Base-by-base conservation (phyloP, 228 moss, liverwort and hornwort species). In the Sphagnum fallax region DNA sequence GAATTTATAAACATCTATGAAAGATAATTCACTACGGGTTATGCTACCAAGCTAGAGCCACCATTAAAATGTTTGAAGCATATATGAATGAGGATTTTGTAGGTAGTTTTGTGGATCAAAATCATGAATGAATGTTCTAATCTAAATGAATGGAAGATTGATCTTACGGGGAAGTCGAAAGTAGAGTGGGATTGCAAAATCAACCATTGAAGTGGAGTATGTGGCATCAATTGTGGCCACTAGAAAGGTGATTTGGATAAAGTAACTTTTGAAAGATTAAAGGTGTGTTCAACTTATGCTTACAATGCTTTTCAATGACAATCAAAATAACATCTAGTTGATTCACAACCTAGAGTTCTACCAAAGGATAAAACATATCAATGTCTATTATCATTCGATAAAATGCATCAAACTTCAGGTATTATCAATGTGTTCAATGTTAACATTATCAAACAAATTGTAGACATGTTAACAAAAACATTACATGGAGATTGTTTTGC, bases 41-140 rank as follows among this genome's bases (percentile, higher is more conserved):
- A 0, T 76, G 71, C 10, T 65, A 73, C 5, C 16, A 9, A 5
- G 6, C 16, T 5, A 15, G 47, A 47, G 5, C n/a, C 47, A 32
- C 6, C 9, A 58, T 51, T 15, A 4, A 52, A 10, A 6, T n/a
- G 0, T 55, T 72, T 5, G 12, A 51, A 0, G 16, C 58, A 0
- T 77, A 52, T 67, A 49, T 51, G 4, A 68, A 77, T 53, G 59
- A n/a, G 2, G 14, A 72, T 5, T 77, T 55, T 52, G 63, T 13
- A 4, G 4, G 51, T 3, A 52, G 71, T 63, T 3, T 63, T 0
- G 48, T 65, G 10, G 53, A 67, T 18, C 0, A 48, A 0, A 71
- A 4, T 70, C 57, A 6, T 3, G 48, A 9, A 52, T 51, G 5
- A 58, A 32, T 14, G 13, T 1, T 47, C 16, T 72, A 0, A 10